Percentiles rank a stretch among this genome's conserved stretches.
Conservation (phyloP, 2,329 filamentous ascomycete species). For the Didymella pomorum region DNA sequence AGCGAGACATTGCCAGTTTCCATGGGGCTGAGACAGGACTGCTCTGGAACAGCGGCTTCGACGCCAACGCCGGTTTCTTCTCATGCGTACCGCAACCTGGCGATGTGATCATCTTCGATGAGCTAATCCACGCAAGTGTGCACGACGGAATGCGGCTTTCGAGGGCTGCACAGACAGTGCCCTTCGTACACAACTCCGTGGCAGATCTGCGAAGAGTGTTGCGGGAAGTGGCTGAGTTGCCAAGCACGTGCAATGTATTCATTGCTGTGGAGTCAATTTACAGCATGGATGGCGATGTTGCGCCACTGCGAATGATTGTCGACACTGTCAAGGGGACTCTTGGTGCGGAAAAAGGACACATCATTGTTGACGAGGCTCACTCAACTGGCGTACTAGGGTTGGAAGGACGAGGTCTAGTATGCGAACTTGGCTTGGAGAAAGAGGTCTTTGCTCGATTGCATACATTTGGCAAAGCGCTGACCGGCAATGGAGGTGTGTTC, state of each 20-base stretch:
- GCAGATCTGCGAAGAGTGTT: slow-evolving; percentile 54
- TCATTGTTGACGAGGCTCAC: slow-evolving; percentile 75
- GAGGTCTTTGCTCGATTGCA: slow-evolving; percentile 67
- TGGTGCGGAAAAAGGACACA: slow-evolving; percentile 65
- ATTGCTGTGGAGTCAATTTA: slow-evolving; percentile 59
- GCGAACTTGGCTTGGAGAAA: slow-evolving; percentile 60
- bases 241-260: slow-evolving; percentile 38
- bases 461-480: slow-evolving; percentile 73
- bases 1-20: slow-evolving; percentile 66
- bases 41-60: slow-evolving; percentile 66
- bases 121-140: slow-evolving; percentile 78
- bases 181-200: slow-evolving; percentile 68
- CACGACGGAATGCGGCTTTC: slow-evolving; percentile 76
- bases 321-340: slow-evolving; percentile 64
- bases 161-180: slow-evolving; percentile 58
- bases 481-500: slow-evolving; percentile 71
- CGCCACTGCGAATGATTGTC: slow-evolving; percentile 69
- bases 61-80: slow-evolving; percentile 60
- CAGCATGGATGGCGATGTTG: slow-evolving; percentile 83
- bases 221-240: slow-evolving; percentile 31
- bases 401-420: slow-evolving; percentile 65
- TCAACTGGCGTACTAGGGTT: slow-evolving; percentile 68
- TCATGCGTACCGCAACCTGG: slow-evolving; percentile 57
- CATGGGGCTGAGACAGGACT: slow-evolving; percentile 66
- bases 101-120: slow-evolving; percentile 70